Percentiles rank a stretch among this genome's conserved stretches.
Evolutionary conservation across 352 stramenopile genomes (phyloP).

Genomic region (Globisporangium orthogonon): DNA sequence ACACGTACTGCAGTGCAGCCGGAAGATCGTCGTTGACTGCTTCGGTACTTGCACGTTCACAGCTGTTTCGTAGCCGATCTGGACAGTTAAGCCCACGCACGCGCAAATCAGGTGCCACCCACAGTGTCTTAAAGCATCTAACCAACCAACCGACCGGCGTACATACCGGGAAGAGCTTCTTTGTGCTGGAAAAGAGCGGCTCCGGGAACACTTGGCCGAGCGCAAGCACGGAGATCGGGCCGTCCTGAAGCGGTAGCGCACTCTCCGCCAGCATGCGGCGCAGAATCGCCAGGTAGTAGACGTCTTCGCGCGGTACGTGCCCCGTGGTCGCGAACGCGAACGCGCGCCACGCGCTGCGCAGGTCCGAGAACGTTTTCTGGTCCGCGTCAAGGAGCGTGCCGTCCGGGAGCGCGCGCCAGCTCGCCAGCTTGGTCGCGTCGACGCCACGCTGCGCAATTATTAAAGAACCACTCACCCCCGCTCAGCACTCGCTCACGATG

Average conservation of each 20-base stretch:
- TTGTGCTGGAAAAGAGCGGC: conserved; percentile 61
- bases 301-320: conserved; percentile 48
- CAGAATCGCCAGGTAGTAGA: conserved; percentile 69
- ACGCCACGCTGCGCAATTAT: conserved; percentile 23
- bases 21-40: conserved; percentile 25
- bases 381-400: conserved; percentile 35
- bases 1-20: conserved; percentile 48
- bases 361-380: conserved; percentile 31
- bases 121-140: too few relatives aligned
- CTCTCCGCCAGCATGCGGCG: conserved; percentile 43
- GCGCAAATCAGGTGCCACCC: too few relatives aligned
- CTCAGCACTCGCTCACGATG: too few relatives aligned
- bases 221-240: conserved; percentile 48
- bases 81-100: too few relatives aligned
- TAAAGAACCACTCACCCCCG: not conserved
- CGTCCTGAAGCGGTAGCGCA: conserved; percentile 56
- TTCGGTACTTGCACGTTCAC: conserved; percentile 43
- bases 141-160: not conserved
- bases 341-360: conserved; percentile 46
- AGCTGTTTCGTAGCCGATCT: conserved; percentile 60
- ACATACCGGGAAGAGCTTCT: conserved; percentile 71
- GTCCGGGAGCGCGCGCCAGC: conserved; percentile 34
- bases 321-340: conserved; percentile 26
- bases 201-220: conserved; percentile 52
- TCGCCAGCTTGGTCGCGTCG: conserved; percentile 21